phyloP scores from a whole-genome alignment of 352 stramenopile species.

The Globisporangium apiculatum region DNA sequence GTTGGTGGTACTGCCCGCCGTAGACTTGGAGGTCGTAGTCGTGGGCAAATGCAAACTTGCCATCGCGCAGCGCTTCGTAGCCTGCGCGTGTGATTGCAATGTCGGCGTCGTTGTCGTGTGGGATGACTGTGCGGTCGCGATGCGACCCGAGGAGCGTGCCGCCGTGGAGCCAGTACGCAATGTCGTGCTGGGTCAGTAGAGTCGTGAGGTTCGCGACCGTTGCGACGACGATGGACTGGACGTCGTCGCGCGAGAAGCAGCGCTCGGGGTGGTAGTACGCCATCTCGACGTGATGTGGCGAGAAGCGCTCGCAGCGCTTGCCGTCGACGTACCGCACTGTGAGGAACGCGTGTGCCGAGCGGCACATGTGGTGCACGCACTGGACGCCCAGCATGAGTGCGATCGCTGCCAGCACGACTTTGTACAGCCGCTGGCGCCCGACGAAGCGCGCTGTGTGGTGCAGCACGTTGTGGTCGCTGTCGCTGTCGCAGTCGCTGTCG shows the following conservation, averaged over 20 bases:
- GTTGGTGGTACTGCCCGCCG: conserved; percentile 11
- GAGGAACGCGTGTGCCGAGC: conserved; percentile 9
- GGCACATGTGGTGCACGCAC: background rate
- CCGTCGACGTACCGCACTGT: conserved; percentile 10
- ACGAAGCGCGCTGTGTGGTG: background rate
- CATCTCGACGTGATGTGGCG: conserved; percentile 11
- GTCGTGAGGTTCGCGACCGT: conserved; percentile 14
- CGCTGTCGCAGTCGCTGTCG: no score
- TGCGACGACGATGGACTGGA: conserved; percentile 18
- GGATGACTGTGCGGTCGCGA: conserved; percentile 19
- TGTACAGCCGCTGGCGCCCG: conserved; percentile 9
- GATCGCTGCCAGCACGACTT: conserved; percentile 4
- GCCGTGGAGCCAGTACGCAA: conserved; percentile 22
- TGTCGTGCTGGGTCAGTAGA: conserved; percentile 14
- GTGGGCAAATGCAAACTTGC: conserved; percentile 9
- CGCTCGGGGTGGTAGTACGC: conserved; percentile 4
- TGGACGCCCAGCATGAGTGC: conserved; percentile 1
- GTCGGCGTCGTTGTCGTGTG: conserved; percentile 22
- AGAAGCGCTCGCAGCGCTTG: conserved; percentile 12
- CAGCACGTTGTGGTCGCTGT: background rate
- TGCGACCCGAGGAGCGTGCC: conserved; percentile 22
- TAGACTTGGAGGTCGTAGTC: conserved; percentile 17
- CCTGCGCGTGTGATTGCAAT: conserved; percentile 10
- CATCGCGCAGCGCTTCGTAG: conserved; percentile 8
- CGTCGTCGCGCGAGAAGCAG: conserved; percentile 19